A percentile compares a stretch with the other conserved stretches of the same genome.
Evolutionary conservation across 305 asterid genomes (phyloP).

Genomic region (Plantago rigida): DNA sequence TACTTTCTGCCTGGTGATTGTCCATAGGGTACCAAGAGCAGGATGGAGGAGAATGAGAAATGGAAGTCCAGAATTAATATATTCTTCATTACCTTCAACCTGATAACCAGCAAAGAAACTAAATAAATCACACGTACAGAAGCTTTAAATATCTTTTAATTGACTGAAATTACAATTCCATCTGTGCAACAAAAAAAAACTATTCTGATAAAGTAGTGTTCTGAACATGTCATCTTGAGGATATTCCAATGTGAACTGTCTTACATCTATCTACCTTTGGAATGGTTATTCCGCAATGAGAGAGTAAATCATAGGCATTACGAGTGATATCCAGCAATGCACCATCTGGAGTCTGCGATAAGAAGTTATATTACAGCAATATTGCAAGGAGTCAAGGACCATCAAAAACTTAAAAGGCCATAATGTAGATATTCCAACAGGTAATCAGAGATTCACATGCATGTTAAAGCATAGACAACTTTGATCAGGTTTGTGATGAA

Average conservation of each 20-base stretch:
- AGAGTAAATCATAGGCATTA: slow-evolving; percentile 86
- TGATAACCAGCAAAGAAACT: slow-evolving; percentile 26
- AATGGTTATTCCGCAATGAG: slow-evolving; percentile 63
- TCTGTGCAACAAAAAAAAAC: neutral
- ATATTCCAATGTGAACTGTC: slow-evolving; percentile 11
- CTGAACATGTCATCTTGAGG: neutral
- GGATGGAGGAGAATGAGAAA: slow-evolving; percentile 92
- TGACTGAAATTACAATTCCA: neutral
- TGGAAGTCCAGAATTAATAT: slow-evolving; percentile 81
- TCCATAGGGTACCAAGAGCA: slow-evolving; percentile 98
- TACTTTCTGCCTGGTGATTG: slow-evolving; percentile 86
- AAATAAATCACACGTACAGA: neutral
- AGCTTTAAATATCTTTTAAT: neutral
- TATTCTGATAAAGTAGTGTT: slow-evolving; percentile 10
- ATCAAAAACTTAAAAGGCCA: neutral
- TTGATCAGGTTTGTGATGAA: slow-evolving; percentile 16
- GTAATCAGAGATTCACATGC: neutral
- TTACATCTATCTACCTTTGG: slow-evolving; percentile 53
- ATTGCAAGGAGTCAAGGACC: slow-evolving; percentile 8
- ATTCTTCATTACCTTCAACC: slow-evolving; percentile 69
- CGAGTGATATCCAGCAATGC: slow-evolving; percentile 87
- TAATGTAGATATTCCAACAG: neutral
- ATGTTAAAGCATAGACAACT: slow-evolving; percentile 14
- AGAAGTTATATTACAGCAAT: slow-evolving; percentile 20
- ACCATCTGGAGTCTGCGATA: slow-evolving; percentile 96